phyloP scores from a whole-genome alignment of 345 rosid species.

The Cochlearia excelsa region DNA sequence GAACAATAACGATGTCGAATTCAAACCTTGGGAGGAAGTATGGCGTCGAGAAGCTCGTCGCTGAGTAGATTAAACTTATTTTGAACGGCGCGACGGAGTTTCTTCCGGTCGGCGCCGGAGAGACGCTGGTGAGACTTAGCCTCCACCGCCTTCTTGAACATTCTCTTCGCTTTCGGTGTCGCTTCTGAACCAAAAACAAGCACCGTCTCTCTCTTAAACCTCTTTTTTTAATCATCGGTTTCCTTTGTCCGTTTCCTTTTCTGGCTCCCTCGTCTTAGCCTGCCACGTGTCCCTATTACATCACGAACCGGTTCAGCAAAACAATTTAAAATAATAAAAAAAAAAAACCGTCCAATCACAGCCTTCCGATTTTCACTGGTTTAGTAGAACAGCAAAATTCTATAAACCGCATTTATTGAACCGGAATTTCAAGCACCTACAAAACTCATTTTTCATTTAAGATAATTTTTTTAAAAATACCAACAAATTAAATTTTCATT shows the following conservation, averaged over 20 bases:
- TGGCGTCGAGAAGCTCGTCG: constrained; percentile 63
- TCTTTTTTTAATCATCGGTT: constrained; percentile 19
- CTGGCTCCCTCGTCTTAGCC: background rate
- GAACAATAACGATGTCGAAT: background rate
- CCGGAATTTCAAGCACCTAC: no score
- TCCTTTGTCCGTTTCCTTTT: constrained; percentile 15
- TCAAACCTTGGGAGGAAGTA: constrained; percentile 79
- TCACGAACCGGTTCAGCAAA: no score
- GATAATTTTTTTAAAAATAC: no score
- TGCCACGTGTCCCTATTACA: constrained; percentile 22
- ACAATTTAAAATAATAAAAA: no score
- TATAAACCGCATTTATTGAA: no score
- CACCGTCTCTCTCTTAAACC: constrained; percentile 16
- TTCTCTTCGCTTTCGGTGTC: constrained; percentile 26
- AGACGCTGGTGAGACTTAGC: constrained; percentile 89
- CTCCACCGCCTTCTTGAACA: constrained; percentile 94
- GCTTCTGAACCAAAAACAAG: constrained; percentile 16
- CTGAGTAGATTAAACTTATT: constrained; percentile 64
- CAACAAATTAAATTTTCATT: no score
- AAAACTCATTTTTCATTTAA: no score
- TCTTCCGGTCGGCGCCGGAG: constrained; percentile 93
- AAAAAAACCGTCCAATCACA: no score
- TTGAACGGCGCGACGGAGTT: constrained; percentile 66
- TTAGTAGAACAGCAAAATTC: no score
- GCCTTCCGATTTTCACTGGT: no score